A percentile compares a stretch with the other conserved stretches of the same genome.
Conservation (phyloP, 108 stramenopile genomes). For the Skeletonema costatum region DNA sequence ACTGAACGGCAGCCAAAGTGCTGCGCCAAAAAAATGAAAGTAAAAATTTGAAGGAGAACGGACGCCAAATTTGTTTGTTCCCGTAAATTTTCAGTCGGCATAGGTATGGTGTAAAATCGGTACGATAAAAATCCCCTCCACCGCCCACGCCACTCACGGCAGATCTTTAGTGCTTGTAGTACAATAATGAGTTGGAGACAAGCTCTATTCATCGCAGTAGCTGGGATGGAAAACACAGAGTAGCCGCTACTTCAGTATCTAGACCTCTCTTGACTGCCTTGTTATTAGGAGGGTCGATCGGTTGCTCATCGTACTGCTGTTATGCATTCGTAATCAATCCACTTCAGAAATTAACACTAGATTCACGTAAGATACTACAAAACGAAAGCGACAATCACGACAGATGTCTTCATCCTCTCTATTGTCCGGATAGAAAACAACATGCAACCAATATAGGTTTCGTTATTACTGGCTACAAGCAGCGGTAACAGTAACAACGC, state of each 20-base stretch:
- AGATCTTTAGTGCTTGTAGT: too few species aligned
- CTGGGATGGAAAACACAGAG: background rate
- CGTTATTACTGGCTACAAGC: constrained; percentile 5
- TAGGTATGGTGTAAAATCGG: too few species aligned
- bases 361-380: background rate
- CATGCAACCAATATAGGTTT: background rate
- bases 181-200: background rate
- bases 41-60: too few species aligned
- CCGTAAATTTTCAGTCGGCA: too few species aligned
- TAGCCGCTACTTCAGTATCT: background rate
- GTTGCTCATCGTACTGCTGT: background rate
- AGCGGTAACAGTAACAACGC: too few species aligned
- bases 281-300: background rate
- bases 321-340: background rate
- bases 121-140: too few species aligned
- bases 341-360: background rate
- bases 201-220: background rate
- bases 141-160: too few species aligned
- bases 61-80: too few species aligned
- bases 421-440: too few species aligned
- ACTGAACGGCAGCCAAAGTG: too few species aligned
- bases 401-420: background rate
- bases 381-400: background rate
- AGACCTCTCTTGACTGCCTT: background rate
- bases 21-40: too few species aligned